Evolutionary conservation across 306 rosid species (phyloP).

Genomic region (Rosa rugosa): DNA sequence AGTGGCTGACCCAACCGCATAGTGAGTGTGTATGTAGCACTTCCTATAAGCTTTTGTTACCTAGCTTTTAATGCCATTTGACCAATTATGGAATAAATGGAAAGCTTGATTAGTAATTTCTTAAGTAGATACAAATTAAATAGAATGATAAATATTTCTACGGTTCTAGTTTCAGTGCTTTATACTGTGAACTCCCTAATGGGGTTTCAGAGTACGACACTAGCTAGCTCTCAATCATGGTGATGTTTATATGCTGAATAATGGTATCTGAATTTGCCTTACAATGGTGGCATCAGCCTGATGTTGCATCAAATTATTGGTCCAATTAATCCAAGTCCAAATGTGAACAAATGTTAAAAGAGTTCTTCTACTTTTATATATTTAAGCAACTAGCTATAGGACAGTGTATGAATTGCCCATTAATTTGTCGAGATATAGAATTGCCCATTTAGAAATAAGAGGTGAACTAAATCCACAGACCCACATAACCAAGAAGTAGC

Average conservation of each 20-base stretch:
- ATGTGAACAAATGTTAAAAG: conserved; percentile 16
- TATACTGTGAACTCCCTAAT: conserved; percentile 29
- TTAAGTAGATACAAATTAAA: not conserved
- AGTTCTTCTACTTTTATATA: conserved; percentile 4
- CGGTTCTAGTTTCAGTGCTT: conserved; percentile 34
- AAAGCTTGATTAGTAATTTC: not conserved
- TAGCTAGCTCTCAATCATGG: conserved; percentile 5
- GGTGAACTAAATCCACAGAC: conserved; percentile 15
- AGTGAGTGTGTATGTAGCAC: no score
- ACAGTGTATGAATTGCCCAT: not conserved
- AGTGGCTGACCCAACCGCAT: no score
- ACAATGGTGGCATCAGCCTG: conserved; percentile 30
- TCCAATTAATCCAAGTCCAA: conserved; percentile 16
- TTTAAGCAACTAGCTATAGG: not conserved
- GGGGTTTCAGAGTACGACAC: conserved; percentile 26
- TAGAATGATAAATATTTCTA: not conserved
- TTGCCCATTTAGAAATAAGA: conserved; percentile 12
- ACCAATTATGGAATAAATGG: no score
- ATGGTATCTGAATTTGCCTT: conserved; percentile 17
- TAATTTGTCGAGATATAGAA: not conserved
- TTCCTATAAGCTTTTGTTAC: not conserved
- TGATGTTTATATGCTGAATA: not conserved
- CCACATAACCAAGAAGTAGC: conserved; percentile 26
- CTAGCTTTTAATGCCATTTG: not conserved
- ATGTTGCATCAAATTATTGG: conserved; percentile 35